Evolutionary conservation across 176 grass and related monocot genomes (phyloP).

Genomic region (Typha latifolia): DNA sequence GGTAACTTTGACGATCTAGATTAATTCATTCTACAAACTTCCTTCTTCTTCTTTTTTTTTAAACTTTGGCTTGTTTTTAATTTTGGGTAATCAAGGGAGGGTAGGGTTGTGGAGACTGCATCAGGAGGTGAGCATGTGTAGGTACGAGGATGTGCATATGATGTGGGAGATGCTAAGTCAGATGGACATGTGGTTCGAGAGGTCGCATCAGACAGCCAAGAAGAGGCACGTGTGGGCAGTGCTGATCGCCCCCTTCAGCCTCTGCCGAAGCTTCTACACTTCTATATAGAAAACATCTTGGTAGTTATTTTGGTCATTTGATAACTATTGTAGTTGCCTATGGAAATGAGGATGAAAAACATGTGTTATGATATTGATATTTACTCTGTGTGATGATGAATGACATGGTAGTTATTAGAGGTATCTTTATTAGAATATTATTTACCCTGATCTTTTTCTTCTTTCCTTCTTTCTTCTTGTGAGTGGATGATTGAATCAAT

Average conservation of each 20-base stretch:
- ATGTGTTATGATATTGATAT: too few species aligned
- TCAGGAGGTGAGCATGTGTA: slow-evolving; percentile 96
- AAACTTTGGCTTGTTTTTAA: background rate
- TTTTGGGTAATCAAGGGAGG: too few species aligned
- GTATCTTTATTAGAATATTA: too few species aligned
- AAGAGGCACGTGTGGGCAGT: slow-evolving; percentile 12
- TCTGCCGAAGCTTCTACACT: slow-evolving; percentile 51
- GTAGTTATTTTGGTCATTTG: too few species aligned
- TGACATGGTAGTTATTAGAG: too few species aligned
- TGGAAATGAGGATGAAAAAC: too few species aligned
- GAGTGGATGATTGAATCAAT: too few species aligned
- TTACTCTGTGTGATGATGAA: too few species aligned
- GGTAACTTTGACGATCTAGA: slow-evolving; percentile 26
- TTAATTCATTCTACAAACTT: background rate
- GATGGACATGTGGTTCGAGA: slow-evolving; percentile 12
- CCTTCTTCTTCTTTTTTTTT: slow-evolving; percentile 9
- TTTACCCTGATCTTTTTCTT: too few species aligned
- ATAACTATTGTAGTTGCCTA: too few species aligned
- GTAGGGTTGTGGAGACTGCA: slow-evolving; percentile 72
- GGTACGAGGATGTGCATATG: slow-evolving; percentile 95
- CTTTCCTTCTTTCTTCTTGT: too few species aligned
- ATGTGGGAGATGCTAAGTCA: slow-evolving; percentile 99
- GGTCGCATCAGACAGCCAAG: slow-evolving; percentile 4
- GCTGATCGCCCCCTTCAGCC: slow-evolving; percentile 18
- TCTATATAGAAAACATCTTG: too few species aligned